Percentiles rank a stretch among this genome's conserved stretches.
These are phyloP conservation scores for Musa schizocarpa DNA, from an alignment of 176 grass and related monocot species.

Conservation along the genomic window DNA sequence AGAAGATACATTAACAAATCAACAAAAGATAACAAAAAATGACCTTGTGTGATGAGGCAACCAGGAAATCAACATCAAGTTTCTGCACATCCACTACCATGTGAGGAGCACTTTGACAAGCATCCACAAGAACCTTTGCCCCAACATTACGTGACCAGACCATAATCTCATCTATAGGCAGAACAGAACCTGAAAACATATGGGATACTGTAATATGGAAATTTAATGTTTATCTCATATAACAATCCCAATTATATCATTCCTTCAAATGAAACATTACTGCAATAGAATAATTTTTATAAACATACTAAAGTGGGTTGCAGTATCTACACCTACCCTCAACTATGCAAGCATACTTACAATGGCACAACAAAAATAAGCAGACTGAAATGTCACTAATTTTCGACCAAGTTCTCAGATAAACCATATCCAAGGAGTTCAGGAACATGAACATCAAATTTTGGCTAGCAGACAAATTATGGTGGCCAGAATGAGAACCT, in stretches of 20 bases:
- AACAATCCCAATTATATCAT: not conserved
- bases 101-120: constrained; percentile 94
- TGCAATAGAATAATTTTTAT: not conserved
- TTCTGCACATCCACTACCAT: constrained; percentile 92
- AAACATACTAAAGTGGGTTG: not conserved
- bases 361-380: not conserved
- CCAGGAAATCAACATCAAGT: constrained; percentile 84
- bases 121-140: constrained; percentile 93
- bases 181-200: constrained; percentile 47
- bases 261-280: not conserved
- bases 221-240: not conserved
- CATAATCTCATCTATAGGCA: constrained; percentile 85
- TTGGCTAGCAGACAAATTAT: too few species aligned
- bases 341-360: not conserved
- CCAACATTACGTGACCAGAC: constrained; percentile 58
- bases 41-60: constrained; percentile 97
- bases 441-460: not conserved
- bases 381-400: not conserved
- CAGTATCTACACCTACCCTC: not conserved
- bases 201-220: not conserved
- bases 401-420: too few species aligned
- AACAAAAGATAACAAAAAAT: not conserved
- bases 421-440: not conserved
- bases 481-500: not conserved
- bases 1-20: not conserved